These are phyloP conservation scores for Phytophthora litchii DNA, from an alignment of 352 stramenopile genomes.

Conservation along the genomic window DNA sequence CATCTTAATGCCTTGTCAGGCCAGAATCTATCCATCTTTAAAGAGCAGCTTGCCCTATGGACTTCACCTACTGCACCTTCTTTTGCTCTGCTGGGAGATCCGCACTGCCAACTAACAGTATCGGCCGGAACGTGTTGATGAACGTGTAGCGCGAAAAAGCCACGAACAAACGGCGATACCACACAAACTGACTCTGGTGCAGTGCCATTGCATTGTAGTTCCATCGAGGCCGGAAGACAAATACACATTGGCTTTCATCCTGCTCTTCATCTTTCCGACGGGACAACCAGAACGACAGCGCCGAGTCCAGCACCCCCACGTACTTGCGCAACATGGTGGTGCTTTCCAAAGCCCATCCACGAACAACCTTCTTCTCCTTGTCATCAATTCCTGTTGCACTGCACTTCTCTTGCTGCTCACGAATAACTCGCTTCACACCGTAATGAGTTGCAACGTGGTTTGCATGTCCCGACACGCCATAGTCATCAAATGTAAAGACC, in stretches of 20 bases:
- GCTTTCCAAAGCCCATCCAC: constrained; percentile 73
- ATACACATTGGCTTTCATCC: constrained; percentile 52
- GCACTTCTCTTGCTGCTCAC: constrained; percentile 51
- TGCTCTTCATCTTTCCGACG: constrained; percentile 11
- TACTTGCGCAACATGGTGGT: constrained; percentile 90
- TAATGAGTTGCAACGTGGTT: constrained; percentile 91
- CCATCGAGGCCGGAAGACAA: constrained; percentile 62
- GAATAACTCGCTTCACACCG: constrained; percentile 58
- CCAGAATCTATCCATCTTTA: too few relatives aligned
- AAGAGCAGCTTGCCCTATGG: too few relatives aligned
- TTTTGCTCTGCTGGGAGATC: constrained; percentile 30
- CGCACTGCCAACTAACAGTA: constrained; percentile 36
- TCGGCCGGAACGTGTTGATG: constrained; percentile 86
- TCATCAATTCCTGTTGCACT: constrained; percentile 1
- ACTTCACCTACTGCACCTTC: constrained; percentile 35
- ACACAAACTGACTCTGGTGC: constrained; percentile 95
- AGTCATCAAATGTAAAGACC: constrained; percentile 95
- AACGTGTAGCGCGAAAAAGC: constrained; percentile 96
- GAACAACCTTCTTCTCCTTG: constrained; percentile 33
- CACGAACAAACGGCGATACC: constrained; percentile 97
- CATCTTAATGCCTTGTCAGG: too few relatives aligned
- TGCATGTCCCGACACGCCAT: constrained; percentile 92
- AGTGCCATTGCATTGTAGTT: constrained; percentile 93
- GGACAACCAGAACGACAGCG: constrained; percentile 51
- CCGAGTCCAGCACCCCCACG: constrained; percentile 76